Evolutionary conservation across 1,139 yeast species (phyloP).

Genomic region (Yamadazyma mexicana): DNA sequence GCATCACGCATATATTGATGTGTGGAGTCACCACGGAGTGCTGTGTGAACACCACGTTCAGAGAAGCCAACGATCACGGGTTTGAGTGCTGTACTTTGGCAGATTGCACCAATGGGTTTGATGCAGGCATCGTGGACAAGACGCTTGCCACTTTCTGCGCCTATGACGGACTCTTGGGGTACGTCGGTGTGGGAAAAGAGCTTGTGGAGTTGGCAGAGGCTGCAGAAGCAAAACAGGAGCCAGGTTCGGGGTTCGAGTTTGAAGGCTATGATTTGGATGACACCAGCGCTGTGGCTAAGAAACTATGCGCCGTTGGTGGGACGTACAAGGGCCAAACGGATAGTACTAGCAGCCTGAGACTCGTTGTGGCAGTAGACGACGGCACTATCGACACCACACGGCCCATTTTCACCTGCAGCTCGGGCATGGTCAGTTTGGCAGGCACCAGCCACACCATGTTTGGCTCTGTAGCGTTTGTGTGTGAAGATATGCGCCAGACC

Average conservation of each 20-base stretch:
- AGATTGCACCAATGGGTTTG: slow-evolving; percentile 15
- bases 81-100: slow-evolving; percentile 15
- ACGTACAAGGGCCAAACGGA: neutral
- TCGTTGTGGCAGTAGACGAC: slow-evolving; percentile 7
- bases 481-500: slow-evolving; percentile 1
- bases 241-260: neutral
- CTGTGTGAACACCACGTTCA: slow-evolving; percentile 16
- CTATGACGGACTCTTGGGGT: slow-evolving; percentile 16
- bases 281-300: slow-evolving; percentile 5
- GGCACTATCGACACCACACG: slow-evolving; percentile 1
- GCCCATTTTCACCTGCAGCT: slow-evolving; percentile 9
- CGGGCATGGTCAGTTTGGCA: slow-evolving; percentile 12
- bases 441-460: slow-evolving; percentile 9
- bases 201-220: slow-evolving; percentile 11
- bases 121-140: slow-evolving; percentile 11
- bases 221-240: no score
- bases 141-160: slow-evolving; percentile 15
- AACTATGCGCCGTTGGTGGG: slow-evolving; percentile 7
- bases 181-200: slow-evolving; percentile 10
- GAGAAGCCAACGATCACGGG: slow-evolving; percentile 18
- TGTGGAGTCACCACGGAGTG: slow-evolving; percentile 18
- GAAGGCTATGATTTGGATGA: neutral
- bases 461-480: slow-evolving; percentile 7
- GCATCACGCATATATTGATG: slow-evolving; percentile 14
- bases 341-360: no score